Conservation (phyloP, 768 basidiomycete species). For the Termitomyces sp. region DNA sequence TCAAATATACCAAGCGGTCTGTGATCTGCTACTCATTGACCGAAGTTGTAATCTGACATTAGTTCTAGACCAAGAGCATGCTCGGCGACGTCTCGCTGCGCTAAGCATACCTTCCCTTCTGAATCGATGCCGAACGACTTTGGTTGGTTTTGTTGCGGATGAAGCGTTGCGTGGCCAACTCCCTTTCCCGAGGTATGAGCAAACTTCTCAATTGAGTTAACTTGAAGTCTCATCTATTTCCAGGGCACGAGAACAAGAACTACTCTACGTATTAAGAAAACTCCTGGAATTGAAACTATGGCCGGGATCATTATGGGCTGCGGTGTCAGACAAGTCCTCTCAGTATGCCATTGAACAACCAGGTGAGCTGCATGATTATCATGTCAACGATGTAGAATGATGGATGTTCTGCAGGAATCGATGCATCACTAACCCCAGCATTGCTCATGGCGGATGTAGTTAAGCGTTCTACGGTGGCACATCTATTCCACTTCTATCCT, state of each 20-base stretch:
- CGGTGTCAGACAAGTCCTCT: conserved; percentile 63
- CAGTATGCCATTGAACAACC: conserved; percentile 53
- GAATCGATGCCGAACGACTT: conserved; percentile 64
- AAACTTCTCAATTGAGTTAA: background rate
- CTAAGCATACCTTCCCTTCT: conserved; percentile 70
- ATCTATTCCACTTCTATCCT: conserved; percentile 86
- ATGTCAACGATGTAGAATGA: background rate
- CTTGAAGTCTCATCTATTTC: background rate
- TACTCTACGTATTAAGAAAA: conserved; percentile 79
- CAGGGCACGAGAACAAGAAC: conserved; percentile 85
- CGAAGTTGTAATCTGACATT: background rate
- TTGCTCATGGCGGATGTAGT: conserved; percentile 66
- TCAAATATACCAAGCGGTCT: conserved; percentile 61
- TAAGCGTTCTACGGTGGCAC: conserved; percentile 72
- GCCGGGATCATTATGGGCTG: conserved; percentile 76
- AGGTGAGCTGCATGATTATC: conserved; percentile 33
- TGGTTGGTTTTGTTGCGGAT: conserved; percentile 81
- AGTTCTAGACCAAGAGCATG: conserved; percentile 52
- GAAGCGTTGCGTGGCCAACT: conserved; percentile 79
- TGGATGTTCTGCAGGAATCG: conserved; percentile 28
- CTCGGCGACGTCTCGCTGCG: conserved; percentile 67
- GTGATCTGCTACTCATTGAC: conserved; percentile 4
- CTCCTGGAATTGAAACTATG: conserved; percentile 70
- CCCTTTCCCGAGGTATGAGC: conserved; percentile 75
- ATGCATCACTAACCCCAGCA: conserved; percentile 44